Evolutionary conservation across 2,329 filamentous ascomycete genomes (phyloP).

Genomic region (Penicillium sp.): DNA sequence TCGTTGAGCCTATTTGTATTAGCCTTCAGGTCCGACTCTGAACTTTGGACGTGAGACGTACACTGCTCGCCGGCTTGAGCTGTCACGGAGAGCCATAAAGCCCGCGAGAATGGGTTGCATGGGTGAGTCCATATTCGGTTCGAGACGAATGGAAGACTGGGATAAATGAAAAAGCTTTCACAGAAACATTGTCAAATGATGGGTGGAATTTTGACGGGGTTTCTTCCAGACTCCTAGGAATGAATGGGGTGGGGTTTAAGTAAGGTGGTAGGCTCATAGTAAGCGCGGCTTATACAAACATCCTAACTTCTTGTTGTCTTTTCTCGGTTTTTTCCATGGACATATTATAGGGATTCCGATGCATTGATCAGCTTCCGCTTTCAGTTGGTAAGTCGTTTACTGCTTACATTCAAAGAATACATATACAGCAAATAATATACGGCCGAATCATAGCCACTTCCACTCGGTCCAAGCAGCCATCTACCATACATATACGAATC

Average conservation of each 20-base stretch:
- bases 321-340: background rate
- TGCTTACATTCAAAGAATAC: no score
- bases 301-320: background rate
- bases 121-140: constrained; percentile 2
- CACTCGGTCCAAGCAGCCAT: background rate
- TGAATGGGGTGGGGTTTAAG: background rate
- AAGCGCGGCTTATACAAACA: background rate
- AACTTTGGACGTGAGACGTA: background rate
- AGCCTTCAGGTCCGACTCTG: background rate
- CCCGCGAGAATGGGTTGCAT: constrained; percentile 10
- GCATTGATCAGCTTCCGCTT: background rate
- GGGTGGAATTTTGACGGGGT: background rate
- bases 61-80: constrained; percentile 18
- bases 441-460: no score
- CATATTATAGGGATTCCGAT: no score
- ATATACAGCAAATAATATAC: background rate
- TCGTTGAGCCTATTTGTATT: constrained; percentile 22
- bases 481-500: background rate
- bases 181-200: background rate
- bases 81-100: constrained; percentile 22
- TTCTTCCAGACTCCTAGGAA: background rate
- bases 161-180: background rate
- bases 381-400: background rate
- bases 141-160: background rate
- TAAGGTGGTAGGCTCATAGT: background rate